Evolutionary conservation across 2,329 filamentous ascomycete genomes (phyloP).

Genomic region (Fusarium haematococcum): DNA sequence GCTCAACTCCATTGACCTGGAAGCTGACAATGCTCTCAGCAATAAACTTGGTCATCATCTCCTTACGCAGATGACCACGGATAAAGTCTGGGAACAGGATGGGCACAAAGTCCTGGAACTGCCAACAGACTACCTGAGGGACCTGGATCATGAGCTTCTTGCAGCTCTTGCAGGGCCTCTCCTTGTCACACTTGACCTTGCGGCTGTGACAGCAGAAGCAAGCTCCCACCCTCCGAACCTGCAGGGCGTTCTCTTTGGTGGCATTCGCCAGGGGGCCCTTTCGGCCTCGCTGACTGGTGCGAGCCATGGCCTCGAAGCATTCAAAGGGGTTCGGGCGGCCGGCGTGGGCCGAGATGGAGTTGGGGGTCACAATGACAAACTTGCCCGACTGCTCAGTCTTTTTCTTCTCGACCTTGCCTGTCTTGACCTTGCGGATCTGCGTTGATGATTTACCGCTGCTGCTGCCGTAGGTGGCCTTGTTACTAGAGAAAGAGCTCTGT

Average conservation of each 20-base stretch:
- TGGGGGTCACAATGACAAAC: constrained; percentile 68
- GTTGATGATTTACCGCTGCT: constrained; percentile 46
- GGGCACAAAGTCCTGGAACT: constrained; percentile 66
- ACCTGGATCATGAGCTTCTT: constrained; percentile 62
- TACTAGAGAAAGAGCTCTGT: constrained; percentile 47
- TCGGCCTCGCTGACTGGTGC: constrained; percentile 65
- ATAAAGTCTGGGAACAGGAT: constrained; percentile 66
- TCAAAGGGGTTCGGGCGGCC: constrained; percentile 65
- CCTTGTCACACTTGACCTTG: constrained; percentile 69
- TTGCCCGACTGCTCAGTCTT: constrained; percentile 57
- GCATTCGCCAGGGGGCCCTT: constrained; percentile 67
- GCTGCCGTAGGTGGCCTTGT: constrained; percentile 36
- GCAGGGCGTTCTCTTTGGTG: constrained; percentile 66
- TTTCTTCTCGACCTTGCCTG: constrained; percentile 60
- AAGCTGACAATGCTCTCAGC: constrained; percentile 62
- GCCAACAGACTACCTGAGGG: constrained; percentile 69
- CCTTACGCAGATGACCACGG: constrained; percentile 62
- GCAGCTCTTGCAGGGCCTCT: constrained; percentile 68
- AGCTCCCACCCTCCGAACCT: constrained; percentile 65
- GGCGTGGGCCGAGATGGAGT: constrained; percentile 63
- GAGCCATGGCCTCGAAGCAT: constrained; percentile 63
- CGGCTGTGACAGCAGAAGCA: constrained; percentile 71
- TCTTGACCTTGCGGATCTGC: constrained; percentile 57
- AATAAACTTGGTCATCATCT: constrained; percentile 62
- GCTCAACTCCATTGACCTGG: constrained; percentile 54